Percentiles rank a stretch among this genome's conserved stretches.
These are phyloP conservation scores for Fusarium tricinctum DNA, from an alignment of 2,329 filamentous ascomycete genomes.

Conservation along the genomic window DNA sequence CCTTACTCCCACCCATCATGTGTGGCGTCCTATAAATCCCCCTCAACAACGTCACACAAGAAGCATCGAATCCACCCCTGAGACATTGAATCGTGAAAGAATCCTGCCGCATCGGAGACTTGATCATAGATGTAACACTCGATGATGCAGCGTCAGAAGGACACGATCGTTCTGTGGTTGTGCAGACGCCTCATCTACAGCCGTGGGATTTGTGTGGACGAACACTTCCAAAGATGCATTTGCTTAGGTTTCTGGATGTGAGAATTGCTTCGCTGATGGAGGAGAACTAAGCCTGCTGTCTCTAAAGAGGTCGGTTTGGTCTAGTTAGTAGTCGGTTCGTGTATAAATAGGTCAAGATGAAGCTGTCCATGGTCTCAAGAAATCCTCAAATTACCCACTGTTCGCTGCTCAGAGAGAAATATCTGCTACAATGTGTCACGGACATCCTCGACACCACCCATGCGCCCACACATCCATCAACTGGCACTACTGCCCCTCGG, in stretches of 20 bases:
- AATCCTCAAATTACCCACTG: background rate
- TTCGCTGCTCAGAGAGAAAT: slow-evolving; percentile 2
- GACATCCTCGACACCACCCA: slow-evolving; percentile 65
- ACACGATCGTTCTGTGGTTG: slow-evolving; percentile 32
- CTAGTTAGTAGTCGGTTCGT: slow-evolving; percentile 13
- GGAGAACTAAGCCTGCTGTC: slow-evolving; percentile 64
- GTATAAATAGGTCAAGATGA: slow-evolving; percentile 42
- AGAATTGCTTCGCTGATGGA: slow-evolving; percentile 73
- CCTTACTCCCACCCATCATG: slow-evolving; percentile 6
- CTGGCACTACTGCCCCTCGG: slow-evolving; percentile 67
- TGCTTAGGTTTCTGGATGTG: slow-evolving; percentile 57
- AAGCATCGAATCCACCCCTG: slow-evolving; percentile 33
- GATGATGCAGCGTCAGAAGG: slow-evolving; percentile 43
- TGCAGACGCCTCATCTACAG: slow-evolving; percentile 37
- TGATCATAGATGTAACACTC: slow-evolving; percentile 20
- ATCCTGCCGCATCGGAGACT: slow-evolving; percentile 30
- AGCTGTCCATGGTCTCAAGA: slow-evolving; percentile 3
- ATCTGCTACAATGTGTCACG: slow-evolving; percentile 64
- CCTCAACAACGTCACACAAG: slow-evolving; percentile 13
- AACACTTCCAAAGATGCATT: slow-evolving; percentile 71
- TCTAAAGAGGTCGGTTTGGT: slow-evolving; percentile 38
- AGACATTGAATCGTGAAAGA: slow-evolving; percentile 39
- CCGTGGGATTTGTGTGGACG: slow-evolving; percentile 56
- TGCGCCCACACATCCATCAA: slow-evolving; percentile 69
- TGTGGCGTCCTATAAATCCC: slow-evolving; percentile 37